phyloP scores from a whole-genome alignment of 768 basidiomycete genomes.

The Tricholoma sp. region DNA sequence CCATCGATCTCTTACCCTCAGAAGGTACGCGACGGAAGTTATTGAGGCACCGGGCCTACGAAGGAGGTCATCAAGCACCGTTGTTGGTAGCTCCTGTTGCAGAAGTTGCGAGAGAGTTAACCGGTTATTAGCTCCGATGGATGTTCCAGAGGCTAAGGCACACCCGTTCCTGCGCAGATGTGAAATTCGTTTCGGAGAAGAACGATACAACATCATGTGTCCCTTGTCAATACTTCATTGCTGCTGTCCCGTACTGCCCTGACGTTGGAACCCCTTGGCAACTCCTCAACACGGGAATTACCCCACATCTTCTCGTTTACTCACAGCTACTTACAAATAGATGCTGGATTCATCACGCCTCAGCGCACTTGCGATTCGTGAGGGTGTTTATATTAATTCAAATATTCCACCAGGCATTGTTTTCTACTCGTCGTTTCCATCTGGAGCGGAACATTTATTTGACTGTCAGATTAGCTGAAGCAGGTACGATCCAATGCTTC shows the following conservation, averaged over 20 bases:
- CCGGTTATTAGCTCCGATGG: no score
- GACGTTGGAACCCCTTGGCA: not conserved
- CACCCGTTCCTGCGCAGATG: no score
- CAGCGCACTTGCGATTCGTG: not conserved
- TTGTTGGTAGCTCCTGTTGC: no score
- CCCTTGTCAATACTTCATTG: not conserved
- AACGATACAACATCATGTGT: no score
- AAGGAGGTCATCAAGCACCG: no score
- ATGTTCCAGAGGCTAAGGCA: no score
- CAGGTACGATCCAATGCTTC: not conserved
- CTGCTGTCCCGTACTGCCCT: no score
- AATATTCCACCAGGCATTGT: not conserved
- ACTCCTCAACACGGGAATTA: not conserved
- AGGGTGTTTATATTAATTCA: not conserved
- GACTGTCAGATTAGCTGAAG: not conserved
- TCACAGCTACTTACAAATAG: not conserved
- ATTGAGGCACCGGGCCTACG: no score
- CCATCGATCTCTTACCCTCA: no score
- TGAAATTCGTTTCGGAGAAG: no score
- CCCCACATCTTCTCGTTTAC: not conserved
- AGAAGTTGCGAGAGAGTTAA: no score
- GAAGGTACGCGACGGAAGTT: no score
- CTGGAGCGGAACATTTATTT: not conserved
- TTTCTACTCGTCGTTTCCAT: not conserved
- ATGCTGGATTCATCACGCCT: not conserved